Conservation (phyloP, 78 protist genomes). For the Cavenderia fasciculata region DNA sequence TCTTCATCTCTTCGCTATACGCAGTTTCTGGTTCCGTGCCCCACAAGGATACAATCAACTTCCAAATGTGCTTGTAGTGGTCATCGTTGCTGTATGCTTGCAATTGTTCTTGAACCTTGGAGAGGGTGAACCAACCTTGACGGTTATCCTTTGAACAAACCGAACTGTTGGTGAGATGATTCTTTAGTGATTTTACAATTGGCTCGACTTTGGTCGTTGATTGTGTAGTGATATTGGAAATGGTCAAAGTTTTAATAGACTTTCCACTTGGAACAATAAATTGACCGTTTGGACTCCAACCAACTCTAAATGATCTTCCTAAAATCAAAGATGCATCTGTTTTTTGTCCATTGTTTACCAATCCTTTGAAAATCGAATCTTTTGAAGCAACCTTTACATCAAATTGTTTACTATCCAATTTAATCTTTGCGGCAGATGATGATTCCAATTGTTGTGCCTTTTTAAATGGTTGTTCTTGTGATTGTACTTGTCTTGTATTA, state of each 20-base stretch:
- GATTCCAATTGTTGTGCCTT: no score
- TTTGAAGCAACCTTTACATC: slow-evolving; percentile 17
- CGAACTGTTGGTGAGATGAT: slow-evolving; percentile 18
- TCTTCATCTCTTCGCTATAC: slow-evolving; percentile 18
- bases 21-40: not conserved
- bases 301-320: slow-evolving; percentile 75
- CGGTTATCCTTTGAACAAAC: slow-evolving; percentile 4
- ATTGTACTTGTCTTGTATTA: no score
- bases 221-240: not conserved
- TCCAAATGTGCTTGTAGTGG: slow-evolving; percentile 39
- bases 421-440: not conserved
- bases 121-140: slow-evolving; percentile 39
- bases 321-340: slow-evolving; percentile 19
- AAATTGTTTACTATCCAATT: slow-evolving; percentile 13
- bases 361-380: slow-evolving; percentile 15
- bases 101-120: slow-evolving; percentile 57
- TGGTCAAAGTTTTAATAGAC: not conserved
- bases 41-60: slow-evolving; percentile 24
- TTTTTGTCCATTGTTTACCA: not conserved
- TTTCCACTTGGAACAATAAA: not conserved
- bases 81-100: not conserved
- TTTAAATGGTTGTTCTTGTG: not conserved
- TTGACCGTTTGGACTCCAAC: slow-evolving; percentile 55
- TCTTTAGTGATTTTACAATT: slow-evolving; percentile 8
- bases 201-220: not conserved